Evolutionary conservation across 2,329 filamentous ascomycete species (phyloP), one percentile per base, ranked within the genome.

Genomic region (Akanthomyces uredinophilus): DNA sequence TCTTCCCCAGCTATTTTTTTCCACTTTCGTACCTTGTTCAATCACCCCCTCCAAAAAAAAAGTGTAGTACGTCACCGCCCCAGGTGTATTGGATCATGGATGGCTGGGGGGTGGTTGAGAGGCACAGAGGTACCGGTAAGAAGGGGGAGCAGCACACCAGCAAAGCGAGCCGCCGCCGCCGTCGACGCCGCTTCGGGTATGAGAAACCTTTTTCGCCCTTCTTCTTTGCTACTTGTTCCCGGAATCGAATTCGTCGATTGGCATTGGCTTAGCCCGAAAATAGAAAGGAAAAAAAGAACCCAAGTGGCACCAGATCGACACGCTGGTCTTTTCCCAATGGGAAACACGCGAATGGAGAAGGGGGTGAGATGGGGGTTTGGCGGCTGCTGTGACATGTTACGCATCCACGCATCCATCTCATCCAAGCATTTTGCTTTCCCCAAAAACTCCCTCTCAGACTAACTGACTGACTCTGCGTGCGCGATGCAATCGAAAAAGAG

Each of bases 1-100:
- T 24, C 14, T 51, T 35, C 49, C 49, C 50, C 24, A 49, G 47
- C 27, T 13, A 14, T n/a, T 16, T 35, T 43, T 50, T 50, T 27
- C 47, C 47, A 32, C 29, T 51, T 51, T 27, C 37, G 13, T 39
- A 39, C 46, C 50, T 50, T 14, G n/a, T 27, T 49, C 14, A 7
- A 50, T 50, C 5, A 11, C 37, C 8, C 47, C 27, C 16, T 18
- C 16, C 14, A 49, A 11, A 16, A 10, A 37, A 32, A 51, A 51
- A 51, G 37, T 59, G 47, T 51, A 59, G 24, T 51, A 59, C 56
- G 56, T 59, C 56, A 59, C 56, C 35, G 46, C n/a, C 24, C 7
- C 32, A 35, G 13, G 18, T 18, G 20, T 43, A 16, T 37, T 56
- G 41, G 39, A 43, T 56, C 29, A 43, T 55, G 52, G 39, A 22